These are phyloP conservation scores for Croton setiger DNA, from an alignment of 441 rosid genomes.

Conservation along the genomic window DNA sequence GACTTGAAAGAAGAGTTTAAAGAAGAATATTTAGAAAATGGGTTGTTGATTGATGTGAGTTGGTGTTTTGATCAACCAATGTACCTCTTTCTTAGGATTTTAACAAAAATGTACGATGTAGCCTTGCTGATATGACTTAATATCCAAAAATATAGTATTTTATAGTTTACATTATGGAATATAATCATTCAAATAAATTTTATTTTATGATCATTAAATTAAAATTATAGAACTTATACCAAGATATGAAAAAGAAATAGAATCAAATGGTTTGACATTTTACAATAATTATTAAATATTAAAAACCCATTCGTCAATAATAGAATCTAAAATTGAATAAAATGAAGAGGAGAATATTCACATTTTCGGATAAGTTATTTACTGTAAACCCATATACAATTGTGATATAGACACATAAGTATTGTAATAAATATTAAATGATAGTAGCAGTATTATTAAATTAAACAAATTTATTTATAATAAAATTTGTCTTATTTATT, in stretches of 20 bases:
- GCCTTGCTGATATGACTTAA: neutral
- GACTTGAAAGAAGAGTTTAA: conserved; percentile 29
- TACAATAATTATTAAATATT: neutral
- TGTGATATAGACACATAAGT: neutral
- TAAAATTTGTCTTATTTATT: too few species aligned
- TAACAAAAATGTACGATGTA: neutral
- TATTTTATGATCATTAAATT: neutral
- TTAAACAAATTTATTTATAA: too few species aligned
- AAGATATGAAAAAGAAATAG: neutral
- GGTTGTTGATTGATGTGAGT: conserved; percentile 18
- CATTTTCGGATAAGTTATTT: neutral
- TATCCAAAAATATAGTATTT: too few species aligned
- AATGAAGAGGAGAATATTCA: neutral
- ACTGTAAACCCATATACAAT: neutral
- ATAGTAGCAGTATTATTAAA: too few species aligned
- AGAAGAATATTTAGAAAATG: conserved; percentile 1
- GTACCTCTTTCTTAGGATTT: conserved; percentile 17
- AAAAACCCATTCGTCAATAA: neutral
- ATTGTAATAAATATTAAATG: too few species aligned
- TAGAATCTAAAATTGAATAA: neutral
- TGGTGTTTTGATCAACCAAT: conserved; percentile 28
- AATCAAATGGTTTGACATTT: neutral
- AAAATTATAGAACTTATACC: neutral
- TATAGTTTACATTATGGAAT: too few species aligned
- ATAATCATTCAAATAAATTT: too few species aligned